phyloP scores from a whole-genome alignment of 202 grass and related monocot genomes.

The Dendrocalamus latiflorus region DNA sequence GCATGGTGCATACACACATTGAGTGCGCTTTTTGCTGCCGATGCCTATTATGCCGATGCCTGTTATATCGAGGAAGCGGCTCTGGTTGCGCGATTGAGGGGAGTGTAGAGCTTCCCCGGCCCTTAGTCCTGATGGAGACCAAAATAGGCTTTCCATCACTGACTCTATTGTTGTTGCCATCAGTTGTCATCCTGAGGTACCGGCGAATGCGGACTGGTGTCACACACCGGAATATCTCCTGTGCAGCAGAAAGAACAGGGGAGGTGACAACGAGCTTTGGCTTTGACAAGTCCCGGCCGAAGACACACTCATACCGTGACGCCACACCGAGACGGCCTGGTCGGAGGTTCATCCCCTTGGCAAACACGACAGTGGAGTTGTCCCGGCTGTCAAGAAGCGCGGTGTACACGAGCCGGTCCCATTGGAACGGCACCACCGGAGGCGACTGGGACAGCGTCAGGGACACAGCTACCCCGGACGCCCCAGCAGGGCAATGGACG shows the following conservation, averaged over 20 bases:
- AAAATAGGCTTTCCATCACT: too few relatives aligned
- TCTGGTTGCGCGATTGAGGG: too few relatives aligned
- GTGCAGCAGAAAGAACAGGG: constrained; percentile 67
- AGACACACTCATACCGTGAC: constrained; percentile 73
- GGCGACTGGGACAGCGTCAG: constrained; percentile 46
- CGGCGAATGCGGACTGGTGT: constrained; percentile 57
- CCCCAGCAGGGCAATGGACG: constrained; percentile 51
- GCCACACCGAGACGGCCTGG: constrained; percentile 63
- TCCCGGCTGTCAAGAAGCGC: constrained; percentile 62
- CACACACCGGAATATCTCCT: constrained; percentile 82
- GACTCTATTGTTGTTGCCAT: too few relatives aligned
- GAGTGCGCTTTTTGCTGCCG: too few relatives aligned
- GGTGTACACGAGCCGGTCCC: constrained; percentile 74
- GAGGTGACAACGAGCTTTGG: constrained; percentile 63
- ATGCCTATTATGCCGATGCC: too few relatives aligned
- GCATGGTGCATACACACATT: too few relatives aligned
- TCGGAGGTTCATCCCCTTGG: constrained; percentile 91
- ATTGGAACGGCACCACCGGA: constrained; percentile 33
- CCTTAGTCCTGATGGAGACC: too few relatives aligned
- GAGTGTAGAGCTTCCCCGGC: too few relatives aligned
- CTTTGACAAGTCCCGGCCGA: constrained; percentile 59
- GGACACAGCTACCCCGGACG: constrained; percentile 35
- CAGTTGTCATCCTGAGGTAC: constrained; percentile 36
- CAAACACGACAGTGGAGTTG: constrained; percentile 81
- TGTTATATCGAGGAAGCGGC: too few relatives aligned